These are phyloP conservation scores for Leccinum pachyderme DNA, from an alignment of 1,284 basidiomycete species.

Conservation along the genomic window DNA sequence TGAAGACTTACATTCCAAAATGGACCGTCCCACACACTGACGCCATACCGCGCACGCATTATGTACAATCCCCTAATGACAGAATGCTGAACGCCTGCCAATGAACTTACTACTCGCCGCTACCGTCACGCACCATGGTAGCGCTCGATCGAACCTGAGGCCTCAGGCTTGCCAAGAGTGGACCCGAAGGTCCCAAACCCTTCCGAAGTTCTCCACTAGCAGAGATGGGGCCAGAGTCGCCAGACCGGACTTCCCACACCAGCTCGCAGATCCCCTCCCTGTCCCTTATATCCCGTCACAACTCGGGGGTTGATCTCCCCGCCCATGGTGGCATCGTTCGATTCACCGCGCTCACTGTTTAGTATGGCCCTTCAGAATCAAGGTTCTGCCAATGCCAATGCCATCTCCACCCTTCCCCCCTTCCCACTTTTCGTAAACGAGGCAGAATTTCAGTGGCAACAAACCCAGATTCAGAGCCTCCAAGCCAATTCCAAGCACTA, in stretches of 20 bases:
- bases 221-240: constrained; percentile 26
- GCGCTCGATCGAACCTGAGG: too few relatives aligned
- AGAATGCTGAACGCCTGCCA: too few relatives aligned
- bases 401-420: constrained; percentile 63
- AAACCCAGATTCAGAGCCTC: constrained; percentile 29
- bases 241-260: constrained; percentile 31
- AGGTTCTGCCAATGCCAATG: constrained; percentile 49
- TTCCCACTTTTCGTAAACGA: constrained; percentile 57
- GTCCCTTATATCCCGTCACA: constrained; percentile 1
- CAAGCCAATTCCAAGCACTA: not conserved
- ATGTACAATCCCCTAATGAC: too few relatives aligned
- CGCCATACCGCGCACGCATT: too few relatives aligned
- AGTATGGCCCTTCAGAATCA: constrained; percentile 35
- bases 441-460: constrained; percentile 28
- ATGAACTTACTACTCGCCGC: too few relatives aligned
- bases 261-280: constrained; percentile 13
- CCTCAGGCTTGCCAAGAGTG: too few relatives aligned
- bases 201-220: too few relatives aligned
- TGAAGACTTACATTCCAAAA: not conserved
- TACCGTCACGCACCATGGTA: too few relatives aligned
- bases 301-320: constrained; percentile 17
- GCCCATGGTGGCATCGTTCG: constrained; percentile 12
- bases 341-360: constrained; percentile 39
- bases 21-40: not conserved
- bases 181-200: too few relatives aligned